phyloP scores from a whole-genome alignment of 2,329 filamentous ascomycete genomes.

The Cercospora sp. region DNA sequence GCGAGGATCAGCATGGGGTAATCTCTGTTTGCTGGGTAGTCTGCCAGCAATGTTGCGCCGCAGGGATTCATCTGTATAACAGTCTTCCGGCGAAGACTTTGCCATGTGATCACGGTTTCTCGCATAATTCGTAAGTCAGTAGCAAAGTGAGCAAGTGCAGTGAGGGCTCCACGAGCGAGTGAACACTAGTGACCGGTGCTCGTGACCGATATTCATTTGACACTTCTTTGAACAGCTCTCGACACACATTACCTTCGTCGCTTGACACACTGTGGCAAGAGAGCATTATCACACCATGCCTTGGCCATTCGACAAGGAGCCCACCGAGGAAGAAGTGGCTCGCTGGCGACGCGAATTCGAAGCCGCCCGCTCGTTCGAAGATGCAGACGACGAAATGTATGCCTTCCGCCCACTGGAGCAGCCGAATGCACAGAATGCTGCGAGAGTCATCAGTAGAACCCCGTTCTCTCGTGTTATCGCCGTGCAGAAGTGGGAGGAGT shows the following conservation, averaged over 20 bases:
- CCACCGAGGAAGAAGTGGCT: constrained; percentile 10
- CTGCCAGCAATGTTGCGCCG: no score
- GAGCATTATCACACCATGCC: background rate
- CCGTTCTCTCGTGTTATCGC: background rate
- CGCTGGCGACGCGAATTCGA: constrained; percentile 16
- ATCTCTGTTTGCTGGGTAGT: background rate
- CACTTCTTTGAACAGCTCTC: background rate
- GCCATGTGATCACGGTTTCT: background rate
- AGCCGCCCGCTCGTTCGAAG: constrained; percentile 19
- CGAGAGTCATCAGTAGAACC: background rate
- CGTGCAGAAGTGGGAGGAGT: background rate
- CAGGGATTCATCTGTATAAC: background rate
- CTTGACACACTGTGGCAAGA: background rate
- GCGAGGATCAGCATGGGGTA: no score
- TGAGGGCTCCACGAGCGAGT: background rate
- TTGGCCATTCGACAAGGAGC: background rate
- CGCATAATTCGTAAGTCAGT: background rate
- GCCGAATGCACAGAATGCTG: background rate
- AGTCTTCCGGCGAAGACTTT: background rate
- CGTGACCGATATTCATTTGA: background rate
- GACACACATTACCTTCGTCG: background rate
- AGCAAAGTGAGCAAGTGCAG: background rate
- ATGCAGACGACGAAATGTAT: constrained; percentile 10
- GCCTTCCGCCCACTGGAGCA: constrained; percentile 1
- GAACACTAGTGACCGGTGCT: background rate